Conservation (phyloP, 2,329 filamentous ascomycete genomes). For the Ceratocystis variospora region DNA sequence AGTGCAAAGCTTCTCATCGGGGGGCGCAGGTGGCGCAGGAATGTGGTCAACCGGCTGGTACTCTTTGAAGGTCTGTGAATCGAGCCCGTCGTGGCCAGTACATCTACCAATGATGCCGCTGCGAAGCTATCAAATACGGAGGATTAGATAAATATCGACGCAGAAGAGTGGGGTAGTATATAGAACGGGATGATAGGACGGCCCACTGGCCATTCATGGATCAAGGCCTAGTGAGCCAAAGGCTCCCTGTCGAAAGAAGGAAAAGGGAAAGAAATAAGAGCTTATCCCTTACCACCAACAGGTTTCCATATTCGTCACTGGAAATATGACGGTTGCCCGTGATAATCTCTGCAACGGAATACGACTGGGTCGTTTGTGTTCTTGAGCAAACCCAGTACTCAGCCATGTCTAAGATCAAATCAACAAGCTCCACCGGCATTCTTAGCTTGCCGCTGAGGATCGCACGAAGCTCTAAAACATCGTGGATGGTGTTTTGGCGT, state of each 20-base stretch:
- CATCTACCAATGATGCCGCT: conserved; percentile 21
- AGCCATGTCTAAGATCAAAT: conserved; percentile 43
- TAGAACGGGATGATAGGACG: neutral
- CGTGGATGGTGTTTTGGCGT: conserved; percentile 21
- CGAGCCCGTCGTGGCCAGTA: neutral
- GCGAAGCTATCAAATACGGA: conserved; percentile 27
- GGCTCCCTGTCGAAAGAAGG: neutral
- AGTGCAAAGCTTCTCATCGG: neutral
- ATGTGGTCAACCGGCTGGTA: neutral
- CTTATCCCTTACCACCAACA: conserved; percentile 6
- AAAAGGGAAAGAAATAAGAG: neutral
- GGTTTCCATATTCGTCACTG: neutral
- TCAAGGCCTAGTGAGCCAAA: neutral
- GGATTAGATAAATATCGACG: neutral
- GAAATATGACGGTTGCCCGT: too few relatives aligned
- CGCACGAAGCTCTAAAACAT: conserved; percentile 37
- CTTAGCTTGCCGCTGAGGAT: conserved; percentile 32
- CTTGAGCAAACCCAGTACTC: conserved; percentile 48
- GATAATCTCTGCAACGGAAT: too few relatives aligned
- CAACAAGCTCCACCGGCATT: conserved; percentile 42
- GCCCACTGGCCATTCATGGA: neutral
- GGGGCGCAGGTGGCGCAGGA: neutral
- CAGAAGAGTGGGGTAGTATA: neutral
- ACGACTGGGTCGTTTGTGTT: too few relatives aligned
- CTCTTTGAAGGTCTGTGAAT: neutral